These are phyloP conservation scores for Drechslerella stenobrocha DNA, from an alignment of 2,329 filamentous ascomycete species.

Conservation along the genomic window DNA sequence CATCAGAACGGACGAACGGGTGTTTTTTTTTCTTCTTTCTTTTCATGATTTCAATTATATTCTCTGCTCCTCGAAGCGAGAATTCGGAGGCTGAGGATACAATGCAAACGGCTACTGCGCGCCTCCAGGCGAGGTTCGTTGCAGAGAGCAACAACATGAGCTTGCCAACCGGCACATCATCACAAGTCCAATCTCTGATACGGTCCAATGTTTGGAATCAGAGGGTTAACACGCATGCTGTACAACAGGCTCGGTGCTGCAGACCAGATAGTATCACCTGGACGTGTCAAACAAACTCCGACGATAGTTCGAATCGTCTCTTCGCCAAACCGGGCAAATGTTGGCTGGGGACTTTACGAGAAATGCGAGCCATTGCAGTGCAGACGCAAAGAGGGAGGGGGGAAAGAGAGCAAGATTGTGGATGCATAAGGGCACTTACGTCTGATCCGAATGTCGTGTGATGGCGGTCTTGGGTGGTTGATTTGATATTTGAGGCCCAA, in stretches of 20 bases:
- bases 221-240: conserved; percentile 9
- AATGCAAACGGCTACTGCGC: neutral
- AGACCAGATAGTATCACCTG: conserved; percentile 28
- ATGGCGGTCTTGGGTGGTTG: too few species aligned
- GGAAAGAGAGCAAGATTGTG: too few species aligned
- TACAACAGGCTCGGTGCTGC: conserved; percentile 13
- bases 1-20: neutral
- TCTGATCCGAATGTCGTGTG: too few species aligned
- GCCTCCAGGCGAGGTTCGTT: too few species aligned
- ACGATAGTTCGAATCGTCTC: neutral
- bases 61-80: too few species aligned
- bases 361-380: too few species aligned
- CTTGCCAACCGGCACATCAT: conserved; percentile 22
- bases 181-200: conserved; percentile 17
- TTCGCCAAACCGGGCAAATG: neutral
- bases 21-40: neutral
- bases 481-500: too few species aligned
- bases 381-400: too few species aligned
- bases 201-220: neutral
- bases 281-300: conserved; percentile 15
- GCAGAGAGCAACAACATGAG: neutral
- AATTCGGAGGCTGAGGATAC: neutral
- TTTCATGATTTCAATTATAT: neutral
- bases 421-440: too few species aligned
- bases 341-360: neutral